Evolutionary conservation across 441 rosid genomes (phyloP), one percentile per base, ranked within the genome.

Genomic region (California macrophylla): DNA sequence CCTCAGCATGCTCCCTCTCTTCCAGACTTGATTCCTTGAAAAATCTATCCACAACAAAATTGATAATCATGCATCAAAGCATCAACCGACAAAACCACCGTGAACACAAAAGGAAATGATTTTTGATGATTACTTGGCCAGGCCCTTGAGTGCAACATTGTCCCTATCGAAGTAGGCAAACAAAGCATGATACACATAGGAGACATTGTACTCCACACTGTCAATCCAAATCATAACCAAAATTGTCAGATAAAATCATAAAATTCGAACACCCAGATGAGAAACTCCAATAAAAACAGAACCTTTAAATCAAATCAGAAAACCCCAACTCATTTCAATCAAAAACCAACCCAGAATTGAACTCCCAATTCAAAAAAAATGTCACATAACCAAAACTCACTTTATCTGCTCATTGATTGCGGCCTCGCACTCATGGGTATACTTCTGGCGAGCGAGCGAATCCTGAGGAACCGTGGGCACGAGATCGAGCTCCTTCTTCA

Each of bases 1-100:
- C 84, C 72, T 94, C 98, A 10, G 97, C 97, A 71, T 94, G 98
- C 7, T 79, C 90, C 73, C 98, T 92, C 82, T 94, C 98, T 68
- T 94, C 98, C 64, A 82, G 89, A 71, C 98, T 94, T 0, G 98
- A 90, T 25, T 94, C 98, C 86, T 89, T 88, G 84, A 94, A 94
- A 74, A 94, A 94, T 69, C 97, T 93, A 50, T 66, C 6, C 62
- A 20, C 67, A 21, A 50, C 26, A 40, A 50, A 25, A 76, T 15
- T 34, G 70, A 10, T 6, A 21, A 71, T 4, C 7, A 65, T 40
- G 47, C 36, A 30, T 15, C 4, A 62, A 62, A 25, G 1, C 0
- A n/a, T 25, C 66, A 61, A 0, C 34, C 7, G 0, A 10, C 0
- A 62, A 26, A 12, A 15, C 2, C 1, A 9, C 2, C n/a, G n/a